phyloP scores from a whole-genome alignment of 2,329 filamentous ascomycete species.

The Metarhizium rileyi region DNA sequence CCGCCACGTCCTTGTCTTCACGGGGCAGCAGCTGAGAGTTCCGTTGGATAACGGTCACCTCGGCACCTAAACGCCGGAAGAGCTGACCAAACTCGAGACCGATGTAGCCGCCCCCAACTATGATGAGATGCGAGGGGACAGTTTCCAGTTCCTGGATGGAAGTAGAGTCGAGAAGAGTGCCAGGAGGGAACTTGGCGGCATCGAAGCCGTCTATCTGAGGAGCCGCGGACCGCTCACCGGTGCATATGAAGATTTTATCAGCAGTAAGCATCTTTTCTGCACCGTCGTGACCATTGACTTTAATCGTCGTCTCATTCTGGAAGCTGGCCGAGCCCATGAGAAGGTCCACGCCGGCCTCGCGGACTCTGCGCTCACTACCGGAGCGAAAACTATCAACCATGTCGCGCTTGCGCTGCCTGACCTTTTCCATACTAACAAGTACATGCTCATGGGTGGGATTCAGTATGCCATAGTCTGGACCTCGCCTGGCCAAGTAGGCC shows the following conservation, averaged over 20 bases:
- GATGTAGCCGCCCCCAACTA: conserved; percentile 43
- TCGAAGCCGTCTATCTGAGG: conserved; percentile 28
- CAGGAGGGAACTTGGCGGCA: conserved; percentile 4
- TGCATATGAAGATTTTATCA: conserved; percentile 35
- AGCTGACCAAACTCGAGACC: conserved; percentile 45
- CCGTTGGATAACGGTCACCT: conserved; percentile 38
- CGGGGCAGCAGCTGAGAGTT: conserved; percentile 30
- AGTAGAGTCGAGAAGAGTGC: conserved; percentile 33
- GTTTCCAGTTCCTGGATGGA: conserved; percentile 34
- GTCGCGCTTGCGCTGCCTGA: conserved; percentile 41
- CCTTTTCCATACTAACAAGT: conserved; percentile 35
- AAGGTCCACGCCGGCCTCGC: conserved; percentile 31
- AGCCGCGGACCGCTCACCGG: conserved; percentile 31
- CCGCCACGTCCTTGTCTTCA: conserved; percentile 39
- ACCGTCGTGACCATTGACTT: conserved; percentile 21
- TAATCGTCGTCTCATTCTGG: conserved; percentile 26
- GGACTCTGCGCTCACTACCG: conserved; percentile 34
- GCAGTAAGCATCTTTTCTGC: conserved; percentile 24
- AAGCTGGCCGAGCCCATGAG: conserved; percentile 36
- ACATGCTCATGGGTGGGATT: conserved; percentile 12
- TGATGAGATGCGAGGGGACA: conserved; percentile 37
- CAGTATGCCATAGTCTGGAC: conserved; percentile 35
- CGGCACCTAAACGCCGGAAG: conserved; percentile 37
- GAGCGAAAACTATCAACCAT: conserved; percentile 40
- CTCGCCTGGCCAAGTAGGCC: conserved; percentile 34